Percentiles rank a stretch among this genome's conserved stretches.
Conservation (phyloP, 495 filamentous ascomycete genomes). For the Acidomyces sp. region DNA sequence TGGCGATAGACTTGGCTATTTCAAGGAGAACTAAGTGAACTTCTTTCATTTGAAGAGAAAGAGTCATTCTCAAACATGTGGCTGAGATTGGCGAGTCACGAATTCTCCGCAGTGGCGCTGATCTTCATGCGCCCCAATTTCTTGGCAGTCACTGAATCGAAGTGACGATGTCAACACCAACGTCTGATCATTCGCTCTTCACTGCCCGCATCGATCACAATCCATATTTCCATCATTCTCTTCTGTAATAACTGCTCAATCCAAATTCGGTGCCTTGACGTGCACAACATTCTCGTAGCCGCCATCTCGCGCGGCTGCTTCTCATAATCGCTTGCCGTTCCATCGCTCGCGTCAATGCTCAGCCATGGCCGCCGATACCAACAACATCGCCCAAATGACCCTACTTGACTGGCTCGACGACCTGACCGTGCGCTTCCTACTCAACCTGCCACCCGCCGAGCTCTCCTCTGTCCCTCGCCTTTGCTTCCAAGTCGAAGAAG, state of each 20-base stretch:
- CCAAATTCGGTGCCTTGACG: no score
- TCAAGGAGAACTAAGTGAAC: no score
- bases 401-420: constrained; percentile 70
- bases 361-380: background rate
- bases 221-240: no score
- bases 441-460: constrained; percentile 85
- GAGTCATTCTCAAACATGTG: background rate
- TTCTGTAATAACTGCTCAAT: no score
- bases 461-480: constrained; percentile 80
- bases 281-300: no score
- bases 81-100: background rate
- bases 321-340: background rate
- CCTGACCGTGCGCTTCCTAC: constrained; percentile 86
- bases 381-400: constrained; percentile 5
- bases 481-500: constrained; percentile 96
- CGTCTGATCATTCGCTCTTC: background rate
- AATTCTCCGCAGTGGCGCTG: no score
- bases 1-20: background rate
- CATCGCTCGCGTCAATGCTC: background rate
- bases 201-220: background rate
- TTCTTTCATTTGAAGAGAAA: no score
- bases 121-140: no score
- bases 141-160: no score
- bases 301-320: no score
- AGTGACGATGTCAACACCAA: no score